A percentile compares a stretch with the other conserved stretches of the same genome.
Evolutionary conservation across 2,329 filamentous ascomycete genomes (phyloP).

Genomic region (Furcasterigmium sp.): DNA sequence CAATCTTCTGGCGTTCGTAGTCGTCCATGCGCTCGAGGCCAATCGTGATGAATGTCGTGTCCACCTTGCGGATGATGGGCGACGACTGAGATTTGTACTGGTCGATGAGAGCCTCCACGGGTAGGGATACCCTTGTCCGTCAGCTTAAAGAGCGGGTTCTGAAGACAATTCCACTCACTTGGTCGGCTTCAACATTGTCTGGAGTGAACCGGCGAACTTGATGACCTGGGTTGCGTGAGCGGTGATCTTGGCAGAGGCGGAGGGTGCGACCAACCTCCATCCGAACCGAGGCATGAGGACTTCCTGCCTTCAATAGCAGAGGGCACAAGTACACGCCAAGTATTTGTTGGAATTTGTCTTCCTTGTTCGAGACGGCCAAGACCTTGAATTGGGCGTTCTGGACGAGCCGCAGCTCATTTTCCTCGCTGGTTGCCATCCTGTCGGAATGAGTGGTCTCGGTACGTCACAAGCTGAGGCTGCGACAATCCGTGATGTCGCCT

Average conservation of each 20-base stretch:
- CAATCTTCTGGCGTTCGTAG: conserved; percentile 62
- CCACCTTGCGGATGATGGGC: conserved; percentile 77
- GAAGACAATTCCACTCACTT: background rate
- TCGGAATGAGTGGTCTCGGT: background rate
- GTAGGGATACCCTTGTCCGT: conserved; percentile 60
- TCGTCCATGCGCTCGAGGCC: conserved; percentile 51
- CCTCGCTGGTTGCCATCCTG: conserved; percentile 24
- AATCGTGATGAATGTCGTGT: conserved; percentile 84
- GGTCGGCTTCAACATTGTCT: conserved; percentile 6
- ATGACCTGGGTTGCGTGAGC: conserved; percentile 8
- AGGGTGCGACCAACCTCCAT: conserved; percentile 5
- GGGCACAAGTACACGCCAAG: conserved; percentile 76
- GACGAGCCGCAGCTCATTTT: conserved; percentile 57
- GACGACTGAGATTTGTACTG: conserved; percentile 79
- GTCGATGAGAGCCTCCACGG: conserved; percentile 76
- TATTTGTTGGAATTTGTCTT: conserved; percentile 73
- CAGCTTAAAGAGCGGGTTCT: background rate
- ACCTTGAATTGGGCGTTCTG: conserved; percentile 84
- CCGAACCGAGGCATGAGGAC: conserved; percentile 73
- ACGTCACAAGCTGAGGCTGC: too few relatives aligned
- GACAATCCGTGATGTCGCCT: too few relatives aligned
- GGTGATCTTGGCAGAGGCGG: background rate
- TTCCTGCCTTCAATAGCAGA: conserved; percentile 79
- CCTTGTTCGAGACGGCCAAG: conserved; percentile 70
- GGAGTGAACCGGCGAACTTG: conserved; percentile 7